Conservation (phyloP, 495 filamentous ascomycete species). For the Aspergillus incahuasiensis region DNA sequence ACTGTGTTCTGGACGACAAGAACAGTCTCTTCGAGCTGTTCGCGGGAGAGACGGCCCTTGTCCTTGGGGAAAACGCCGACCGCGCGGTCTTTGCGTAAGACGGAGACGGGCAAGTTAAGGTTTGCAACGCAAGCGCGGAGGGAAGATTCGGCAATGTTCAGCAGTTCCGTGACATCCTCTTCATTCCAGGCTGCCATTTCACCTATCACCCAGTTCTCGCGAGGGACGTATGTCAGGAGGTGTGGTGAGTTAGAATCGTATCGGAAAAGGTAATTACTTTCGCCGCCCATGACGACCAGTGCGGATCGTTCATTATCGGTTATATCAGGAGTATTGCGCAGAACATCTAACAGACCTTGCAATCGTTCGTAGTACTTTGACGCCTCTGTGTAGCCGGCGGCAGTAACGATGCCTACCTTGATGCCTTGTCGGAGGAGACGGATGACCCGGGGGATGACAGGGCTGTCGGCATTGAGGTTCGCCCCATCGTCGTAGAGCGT, state of each 20-base stretch:
- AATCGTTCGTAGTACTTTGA: constrained; percentile 78
- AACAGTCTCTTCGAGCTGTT: constrained; percentile 93
- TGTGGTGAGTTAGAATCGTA: constrained; percentile 45
- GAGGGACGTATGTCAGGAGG: constrained; percentile 55
- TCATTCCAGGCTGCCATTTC: constrained; percentile 88
- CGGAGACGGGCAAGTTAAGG: constrained; percentile 67
- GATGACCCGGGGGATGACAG: constrained; percentile 74
- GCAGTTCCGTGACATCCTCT: constrained; percentile 65
- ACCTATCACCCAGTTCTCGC: constrained; percentile 71
- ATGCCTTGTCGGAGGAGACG: constrained; percentile 56
- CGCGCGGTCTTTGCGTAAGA: constrained; percentile 88
- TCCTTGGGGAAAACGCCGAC: constrained; percentile 75
- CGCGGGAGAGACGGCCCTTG: constrained; percentile 65
- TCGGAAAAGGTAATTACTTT: constrained; percentile 83
- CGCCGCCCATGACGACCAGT: constrained; percentile 86
- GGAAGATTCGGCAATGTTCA: constrained; percentile 81
- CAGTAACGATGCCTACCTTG: constrained; percentile 91
- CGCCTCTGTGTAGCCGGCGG: constrained; percentile 89
- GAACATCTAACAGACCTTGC: constrained; percentile 75
- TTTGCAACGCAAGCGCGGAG: constrained; percentile 72
- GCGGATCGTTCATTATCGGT: constrained; percentile 62
- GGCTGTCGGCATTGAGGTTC: constrained; percentile 64
- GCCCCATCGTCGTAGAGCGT: constrained; percentile 94
- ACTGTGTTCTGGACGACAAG: constrained; percentile 88
- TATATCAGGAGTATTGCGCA: constrained; percentile 58